These are phyloP conservation scores for Leccinum subtestaceum DNA, from an alignment of 768 basidiomycete species.

Conservation along the genomic window DNA sequence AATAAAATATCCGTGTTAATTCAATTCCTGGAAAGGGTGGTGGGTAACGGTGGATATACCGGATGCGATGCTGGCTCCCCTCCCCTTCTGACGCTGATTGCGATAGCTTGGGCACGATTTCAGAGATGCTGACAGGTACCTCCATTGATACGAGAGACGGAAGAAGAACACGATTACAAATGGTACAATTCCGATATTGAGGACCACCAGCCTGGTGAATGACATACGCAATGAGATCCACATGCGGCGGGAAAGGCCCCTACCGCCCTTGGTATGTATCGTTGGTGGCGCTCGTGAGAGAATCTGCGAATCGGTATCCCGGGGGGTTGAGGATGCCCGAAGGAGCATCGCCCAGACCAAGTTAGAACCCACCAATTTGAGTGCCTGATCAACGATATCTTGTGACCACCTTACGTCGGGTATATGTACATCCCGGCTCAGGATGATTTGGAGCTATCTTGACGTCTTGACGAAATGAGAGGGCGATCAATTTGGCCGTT, in stretches of 20 bases:
- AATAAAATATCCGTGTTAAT: background rate
- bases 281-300: slow-evolving; percentile 22
- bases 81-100: slow-evolving; percentile 21
- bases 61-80: slow-evolving; percentile 2
- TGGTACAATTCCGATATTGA: slow-evolving; percentile 20
- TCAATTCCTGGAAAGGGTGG: slow-evolving; percentile 7
- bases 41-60: background rate
- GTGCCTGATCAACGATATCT: slow-evolving; percentile 26
- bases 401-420: slow-evolving; percentile 13
- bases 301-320: slow-evolving; percentile 19
- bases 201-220: background rate
- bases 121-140: slow-evolving; percentile 7
- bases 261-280: slow-evolving; percentile 1
- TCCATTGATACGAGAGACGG: background rate
- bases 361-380: slow-evolving; percentile 1
- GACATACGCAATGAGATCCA: slow-evolving; percentile 14
- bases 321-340: slow-evolving; percentile 9
- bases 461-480: background rate
- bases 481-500: background rate
- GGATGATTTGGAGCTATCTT: background rate
- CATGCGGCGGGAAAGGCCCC: background rate
- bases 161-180: slow-evolving; percentile 8
- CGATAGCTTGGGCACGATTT: slow-evolving; percentile 9
- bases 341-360: slow-evolving; percentile 8
- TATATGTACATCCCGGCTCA: background rate